A percentile compares a stretch with the other conserved stretches of the same genome.
phyloP scores from a whole-genome alignment of 352 stramenopile genomes.

The Phytopythium ostracodes region DNA sequence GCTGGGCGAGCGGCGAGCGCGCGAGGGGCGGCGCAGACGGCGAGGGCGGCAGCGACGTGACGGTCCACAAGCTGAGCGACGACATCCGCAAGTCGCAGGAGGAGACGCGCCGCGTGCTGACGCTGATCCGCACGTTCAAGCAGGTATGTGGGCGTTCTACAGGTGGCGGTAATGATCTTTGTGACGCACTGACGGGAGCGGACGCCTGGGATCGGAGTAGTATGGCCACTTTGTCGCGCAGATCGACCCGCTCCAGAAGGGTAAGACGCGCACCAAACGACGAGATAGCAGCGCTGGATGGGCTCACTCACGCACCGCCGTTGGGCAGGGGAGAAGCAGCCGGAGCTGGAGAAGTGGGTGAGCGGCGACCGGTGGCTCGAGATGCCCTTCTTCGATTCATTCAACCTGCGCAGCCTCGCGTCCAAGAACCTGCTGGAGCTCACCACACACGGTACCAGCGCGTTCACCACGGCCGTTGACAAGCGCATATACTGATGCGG shows the following conservation, averaged over 20 bases:
- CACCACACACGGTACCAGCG: slow-evolving; percentile 57
- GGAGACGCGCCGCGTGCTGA: slow-evolving; percentile 75
- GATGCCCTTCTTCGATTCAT: slow-evolving; percentile 85
- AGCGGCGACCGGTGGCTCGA: slow-evolving; percentile 82
- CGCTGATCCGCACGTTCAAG: slow-evolving; percentile 87
- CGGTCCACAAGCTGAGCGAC: slow-evolving; percentile 55
- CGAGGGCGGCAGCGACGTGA: neutral
- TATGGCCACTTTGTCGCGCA: slow-evolving; percentile 87
- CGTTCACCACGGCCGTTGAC: slow-evolving; percentile 2
- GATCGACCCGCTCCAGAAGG: slow-evolving; percentile 84
- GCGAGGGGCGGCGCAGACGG: neutral
- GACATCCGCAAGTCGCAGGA: slow-evolving; percentile 83
- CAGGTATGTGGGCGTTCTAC: slow-evolving; percentile 25
- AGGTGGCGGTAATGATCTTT: neutral
- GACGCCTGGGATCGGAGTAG: slow-evolving; percentile 11
- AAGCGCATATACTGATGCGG: neutral
- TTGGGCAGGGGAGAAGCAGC: slow-evolving; percentile 62
- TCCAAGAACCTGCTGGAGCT: slow-evolving; percentile 83
- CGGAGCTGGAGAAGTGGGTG: slow-evolving; percentile 82
- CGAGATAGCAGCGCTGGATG: too few relatives aligned
- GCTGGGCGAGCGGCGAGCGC: slow-evolving; percentile 6
- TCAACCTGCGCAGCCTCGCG: slow-evolving; percentile 78
- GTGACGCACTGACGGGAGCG: neutral
- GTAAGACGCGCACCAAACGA: slow-evolving; percentile 13
- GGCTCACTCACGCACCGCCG: neutral